Evolutionary conservation across 768 basidiomycete genomes (phyloP), one percentile per base, ranked within the genome.

Genomic region (Termitomyces sp.): DNA sequence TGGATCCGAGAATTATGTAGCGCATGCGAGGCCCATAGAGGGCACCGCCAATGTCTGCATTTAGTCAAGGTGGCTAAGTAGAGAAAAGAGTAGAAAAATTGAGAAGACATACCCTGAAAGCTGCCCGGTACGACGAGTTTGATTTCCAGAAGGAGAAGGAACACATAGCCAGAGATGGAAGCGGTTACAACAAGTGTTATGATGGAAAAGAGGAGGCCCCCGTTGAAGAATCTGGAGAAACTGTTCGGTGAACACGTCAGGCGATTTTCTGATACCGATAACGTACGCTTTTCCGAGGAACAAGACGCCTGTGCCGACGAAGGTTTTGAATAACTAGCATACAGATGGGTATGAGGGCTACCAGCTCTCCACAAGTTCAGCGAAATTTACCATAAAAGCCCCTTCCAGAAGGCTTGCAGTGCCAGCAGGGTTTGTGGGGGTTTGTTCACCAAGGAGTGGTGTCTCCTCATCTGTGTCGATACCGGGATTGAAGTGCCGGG

Each of bases 231-330:
- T 51, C 93, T 94, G 35, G 11, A 22, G 28, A 40, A 11, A n/a
- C n/a, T n/a, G n/a, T 35, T 49, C 10, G 17, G 48, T 24, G 2
- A 49, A 38, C 10, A 21, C 22, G 10, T 38, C 47, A 22, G 8
- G 4, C 1, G 8, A 15, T 24, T 37, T n/a, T n/a, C 0, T 43
- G 37, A 44, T 30, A 7, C 26, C 3, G 41, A 14, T 21, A 7
- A 72, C 88, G 64, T 68, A 93, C 88, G 86, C 97, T 73, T 92
- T 96, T 51, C 93, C 97, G 32, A 99, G 79, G 74, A 99, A 98
- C 37, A 99, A 68, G 11, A 99, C 88, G n/a, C 96, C 96, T 15
- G 96, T 98, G n/a, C 96, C 96, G 45, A 98, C 84, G 64, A 98
- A 98, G 0, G 89, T 84, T 71, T 98, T 98, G 55, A 97, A 72